Percentiles rank a stretch among this genome's conserved stretches.
Evolutionary conservation across 371 early-diverging fungal genomes (phyloP).

Genomic region (Phascolomyces articulosus): DNA sequence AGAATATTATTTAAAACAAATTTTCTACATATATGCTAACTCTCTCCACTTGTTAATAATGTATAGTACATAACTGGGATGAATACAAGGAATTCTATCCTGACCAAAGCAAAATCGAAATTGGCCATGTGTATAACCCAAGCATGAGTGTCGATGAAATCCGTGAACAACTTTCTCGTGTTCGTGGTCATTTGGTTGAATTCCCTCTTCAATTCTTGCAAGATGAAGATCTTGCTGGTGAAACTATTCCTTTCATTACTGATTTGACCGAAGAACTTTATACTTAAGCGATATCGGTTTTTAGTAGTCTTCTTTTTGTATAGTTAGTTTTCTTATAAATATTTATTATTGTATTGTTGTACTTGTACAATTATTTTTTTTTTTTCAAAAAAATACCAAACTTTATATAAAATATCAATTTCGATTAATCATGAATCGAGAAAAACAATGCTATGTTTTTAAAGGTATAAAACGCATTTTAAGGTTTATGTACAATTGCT

Average conservation of each 20-base stretch:
- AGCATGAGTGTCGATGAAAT: constrained; percentile 40
- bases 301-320: too few relatives aligned
- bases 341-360: neutral
- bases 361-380: neutral
- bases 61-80: constrained; percentile 61
- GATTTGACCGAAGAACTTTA: constrained; percentile 36
- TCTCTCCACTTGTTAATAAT: too few relatives aligned
- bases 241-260: constrained; percentile 38
- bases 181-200: constrained; percentile 73
- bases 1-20: neutral
- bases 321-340: too few relatives aligned
- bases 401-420: too few relatives aligned
- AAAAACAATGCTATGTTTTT: too few relatives aligned
- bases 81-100: constrained; percentile 68
- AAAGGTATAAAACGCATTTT: too few relatives aligned
- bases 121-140: constrained; percentile 44
- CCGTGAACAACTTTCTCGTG: constrained; percentile 39
- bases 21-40: too few relatives aligned
- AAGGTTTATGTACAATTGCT: too few relatives aligned
- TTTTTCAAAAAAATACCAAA: too few relatives aligned
- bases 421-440: too few relatives aligned
- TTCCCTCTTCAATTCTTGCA: constrained; percentile 76
- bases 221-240: constrained; percentile 48
- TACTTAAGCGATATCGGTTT: constrained; percentile 32
- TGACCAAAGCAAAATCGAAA: constrained; percentile 31